Base-by-base conservation (phyloP, 257 asterid genomes). In the Fraxinus quadrangulata region DNA sequence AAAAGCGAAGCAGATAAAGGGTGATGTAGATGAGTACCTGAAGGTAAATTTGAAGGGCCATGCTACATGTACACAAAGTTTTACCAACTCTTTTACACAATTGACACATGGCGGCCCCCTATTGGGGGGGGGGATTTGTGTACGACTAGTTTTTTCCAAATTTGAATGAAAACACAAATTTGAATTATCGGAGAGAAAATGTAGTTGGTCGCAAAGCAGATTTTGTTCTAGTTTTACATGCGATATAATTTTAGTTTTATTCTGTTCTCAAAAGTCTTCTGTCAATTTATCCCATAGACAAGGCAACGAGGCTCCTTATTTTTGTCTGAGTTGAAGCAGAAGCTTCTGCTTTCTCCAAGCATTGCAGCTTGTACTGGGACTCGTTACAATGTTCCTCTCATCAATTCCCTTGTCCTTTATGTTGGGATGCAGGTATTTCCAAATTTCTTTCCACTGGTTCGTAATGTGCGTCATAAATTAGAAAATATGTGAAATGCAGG, bases 321-420 rank as follows among this genome's bases (percentile, higher is more conserved):
- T 76, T 92, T 94, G 28, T 56, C 89, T 16, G 99, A 93, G 56
- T 85, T 96, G 86, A 96, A 92, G 88, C 97, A 92, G 79, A 96
- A 92, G 81, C 89, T 93, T 72, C 83, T 96, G 73, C 97, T 96
- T 81, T 81, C 96, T 83, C 90, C 96, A 31, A 73, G 70, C 77
- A 98, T 92, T 21, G 96, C 89, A 26, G 81, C 92, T 42, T 93
- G 89, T 40, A 90, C 97, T 70, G 98, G 98, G 75, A 93, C 97
- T 71, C 97, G 94, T 73, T 93, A 96, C 79, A 90, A 92, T 81
- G 99, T 90, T 66, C 97, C 99, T 70, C 88, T 96, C 14, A 88
- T 93, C 77, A 96, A 96, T 81, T 93, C 98, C 77, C 97, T 93
- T 74, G 99, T 96, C 70, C 98, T 96, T 33, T 90, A 90, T 78